These are phyloP conservation scores for Suillus americanus DNA, from an alignment of 768 basidiomycete genomes.

Conservation along the genomic window DNA sequence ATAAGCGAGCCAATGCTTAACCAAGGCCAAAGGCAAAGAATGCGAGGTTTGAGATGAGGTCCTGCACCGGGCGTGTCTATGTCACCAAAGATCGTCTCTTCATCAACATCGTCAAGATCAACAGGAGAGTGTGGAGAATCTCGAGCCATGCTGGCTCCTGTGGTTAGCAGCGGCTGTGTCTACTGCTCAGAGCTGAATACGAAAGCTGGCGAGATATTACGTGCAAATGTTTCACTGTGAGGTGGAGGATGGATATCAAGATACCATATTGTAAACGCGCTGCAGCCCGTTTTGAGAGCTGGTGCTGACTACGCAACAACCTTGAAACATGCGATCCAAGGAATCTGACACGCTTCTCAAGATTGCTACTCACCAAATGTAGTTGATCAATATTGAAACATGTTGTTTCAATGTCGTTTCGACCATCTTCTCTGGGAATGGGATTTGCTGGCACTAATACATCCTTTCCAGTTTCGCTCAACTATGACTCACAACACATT, in stretches of 20 bases:
- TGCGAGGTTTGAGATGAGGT: background rate
- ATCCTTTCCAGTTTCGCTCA: no score
- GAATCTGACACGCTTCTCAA: background rate
- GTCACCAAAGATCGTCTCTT: background rate
- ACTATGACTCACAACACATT: no score
- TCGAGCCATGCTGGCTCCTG: background rate
- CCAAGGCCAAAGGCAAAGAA: conserved; percentile 1
- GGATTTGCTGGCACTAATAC: background rate
- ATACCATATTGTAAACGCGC: background rate
- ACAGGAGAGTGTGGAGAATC: background rate
- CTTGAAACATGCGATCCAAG: background rate
- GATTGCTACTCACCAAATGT: background rate
- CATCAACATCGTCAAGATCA: background rate
- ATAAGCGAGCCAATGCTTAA: conserved; percentile 1
- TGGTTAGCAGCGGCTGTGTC: background rate
- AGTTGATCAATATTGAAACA: background rate
- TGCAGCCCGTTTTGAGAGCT: background rate
- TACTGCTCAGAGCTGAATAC: background rate
- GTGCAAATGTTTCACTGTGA: background rate
- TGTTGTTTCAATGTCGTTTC: background rate
- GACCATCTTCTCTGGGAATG: background rate
- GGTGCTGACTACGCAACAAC: background rate
- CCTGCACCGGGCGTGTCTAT: background rate
- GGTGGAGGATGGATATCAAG: background rate
- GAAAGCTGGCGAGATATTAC: background rate